phyloP scores from a whole-genome alignment of 805 yeast genomes.

The Schwanniomyces occidentalis region DNA sequence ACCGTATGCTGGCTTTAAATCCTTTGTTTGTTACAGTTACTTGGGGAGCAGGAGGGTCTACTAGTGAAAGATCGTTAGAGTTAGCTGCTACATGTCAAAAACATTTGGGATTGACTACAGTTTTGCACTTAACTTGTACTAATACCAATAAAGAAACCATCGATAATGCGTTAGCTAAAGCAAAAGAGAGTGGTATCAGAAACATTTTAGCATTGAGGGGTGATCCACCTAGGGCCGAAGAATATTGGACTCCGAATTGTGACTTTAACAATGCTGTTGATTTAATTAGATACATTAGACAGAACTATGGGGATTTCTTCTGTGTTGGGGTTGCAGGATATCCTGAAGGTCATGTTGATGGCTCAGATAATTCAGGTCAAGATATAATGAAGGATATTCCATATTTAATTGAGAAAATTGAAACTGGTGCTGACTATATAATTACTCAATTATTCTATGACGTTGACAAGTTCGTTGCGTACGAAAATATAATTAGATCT shows the following conservation, averaged over 20 bases:
- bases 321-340: constrained; percentile 97
- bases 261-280: constrained; percentile 82
- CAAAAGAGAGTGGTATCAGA: constrained; percentile 75
- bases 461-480: constrained; percentile 69
- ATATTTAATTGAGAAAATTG: constrained; percentile 75
- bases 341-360: constrained; percentile 97
- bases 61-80: constrained; percentile 82
- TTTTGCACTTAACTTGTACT: constrained; percentile 94
- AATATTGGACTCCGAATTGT: constrained; percentile 53
- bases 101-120: constrained; percentile 81
- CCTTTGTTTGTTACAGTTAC: constrained; percentile 92
- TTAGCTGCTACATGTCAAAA: constrained; percentile 75
- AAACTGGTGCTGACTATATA: constrained; percentile 94
- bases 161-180: constrained; percentile 73
- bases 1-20: constrained; percentile 83
- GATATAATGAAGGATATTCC: constrained; percentile 71
- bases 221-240: constrained; percentile 85
- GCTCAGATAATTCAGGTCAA: constrained; percentile 67
- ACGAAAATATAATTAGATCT: constrained; percentile 54
- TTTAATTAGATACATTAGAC: constrained; percentile 75
- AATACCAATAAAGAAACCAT: constrained; percentile 77
- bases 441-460: constrained; percentile 92
- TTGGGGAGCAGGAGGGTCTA: constrained; percentile 99
- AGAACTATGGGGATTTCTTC: constrained; percentile 74
- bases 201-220: constrained; percentile 94